Percentiles rank a stretch among this genome's conserved stretches.
Evolutionary conservation across 2,329 filamentous ascomycete species (phyloP).

Genomic region (Botrytis cinerea): DNA sequence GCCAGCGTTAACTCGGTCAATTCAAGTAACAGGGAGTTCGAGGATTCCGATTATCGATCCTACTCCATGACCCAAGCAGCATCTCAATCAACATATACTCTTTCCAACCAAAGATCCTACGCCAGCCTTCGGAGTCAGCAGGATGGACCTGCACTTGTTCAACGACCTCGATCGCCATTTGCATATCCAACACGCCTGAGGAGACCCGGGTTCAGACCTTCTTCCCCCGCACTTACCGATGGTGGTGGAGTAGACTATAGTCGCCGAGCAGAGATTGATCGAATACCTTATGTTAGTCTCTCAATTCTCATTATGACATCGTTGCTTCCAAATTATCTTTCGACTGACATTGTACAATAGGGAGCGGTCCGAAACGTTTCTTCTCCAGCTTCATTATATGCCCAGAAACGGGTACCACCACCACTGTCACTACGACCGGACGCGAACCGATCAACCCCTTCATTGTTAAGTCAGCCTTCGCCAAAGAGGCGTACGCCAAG

Average conservation of each 20-base stretch:
- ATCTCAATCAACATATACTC: slow-evolving; percentile 38
- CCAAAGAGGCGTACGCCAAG: slow-evolving; percentile 37
- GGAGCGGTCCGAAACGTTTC: slow-evolving; percentile 34
- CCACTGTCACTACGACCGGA: slow-evolving; percentile 35
- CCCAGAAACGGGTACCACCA: slow-evolving; percentile 36
- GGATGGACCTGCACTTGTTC: slow-evolving; percentile 45
- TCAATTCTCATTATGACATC: not conserved
- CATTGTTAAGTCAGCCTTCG: slow-evolving; percentile 36
- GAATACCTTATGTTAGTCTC: slow-evolving; percentile 36
- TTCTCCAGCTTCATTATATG: slow-evolving; percentile 40
- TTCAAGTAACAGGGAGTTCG: slow-evolving; percentile 42
- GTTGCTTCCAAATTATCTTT: not conserved
- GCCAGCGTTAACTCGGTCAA: slow-evolving; percentile 51
- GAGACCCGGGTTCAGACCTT: slow-evolving; percentile 49
- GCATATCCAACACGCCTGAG: slow-evolving; percentile 60
- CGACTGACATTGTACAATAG: slow-evolving; percentile 27
- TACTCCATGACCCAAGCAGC: slow-evolving; percentile 57
- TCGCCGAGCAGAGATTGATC: slow-evolving; percentile 41
- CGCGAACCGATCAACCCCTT: slow-evolving; percentile 38
- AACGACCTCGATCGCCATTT: slow-evolving; percentile 60
- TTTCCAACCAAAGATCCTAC: slow-evolving; percentile 52
- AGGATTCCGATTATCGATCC: slow-evolving; percentile 51
- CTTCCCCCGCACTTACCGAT: slow-evolving; percentile 41
- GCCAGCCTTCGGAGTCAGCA: slow-evolving; percentile 51
- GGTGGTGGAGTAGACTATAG: slow-evolving; percentile 41